Evolutionary conservation across 1,139 yeast species (phyloP).

Genomic region (Magnusiomyces ingens): DNA sequence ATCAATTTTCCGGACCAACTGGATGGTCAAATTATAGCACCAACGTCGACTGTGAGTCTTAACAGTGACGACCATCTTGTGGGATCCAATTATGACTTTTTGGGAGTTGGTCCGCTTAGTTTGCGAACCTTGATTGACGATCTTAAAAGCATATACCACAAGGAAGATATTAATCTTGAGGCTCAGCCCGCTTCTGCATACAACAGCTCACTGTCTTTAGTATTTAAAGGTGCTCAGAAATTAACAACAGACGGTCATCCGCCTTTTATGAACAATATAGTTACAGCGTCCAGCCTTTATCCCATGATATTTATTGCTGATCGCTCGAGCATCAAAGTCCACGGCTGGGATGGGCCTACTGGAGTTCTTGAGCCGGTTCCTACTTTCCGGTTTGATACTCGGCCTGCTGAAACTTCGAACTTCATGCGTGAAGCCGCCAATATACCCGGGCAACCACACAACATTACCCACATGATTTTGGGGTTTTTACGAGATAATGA

Average conservation of each 20-base stretch:
- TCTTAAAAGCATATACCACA: conserved; percentile 1
- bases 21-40: too few relatives aligned
- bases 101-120: background rate
- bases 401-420: conserved; percentile 19
- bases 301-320: conserved; percentile 22
- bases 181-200: conserved; percentile 9
- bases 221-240: conserved; percentile 16
- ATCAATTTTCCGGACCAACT: too few relatives aligned
- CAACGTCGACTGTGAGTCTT: too few relatives aligned
- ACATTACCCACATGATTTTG: conserved; percentile 44
- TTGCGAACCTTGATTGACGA: background rate
- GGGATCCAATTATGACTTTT: too few relatives aligned
- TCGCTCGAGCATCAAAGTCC: conserved; percentile 18
- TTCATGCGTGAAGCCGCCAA: conserved; percentile 24
- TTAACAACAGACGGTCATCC: conserved; percentile 17
- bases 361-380: conserved; percentile 17
- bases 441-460: conserved; percentile 42
- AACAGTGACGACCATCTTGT: too few relatives aligned
- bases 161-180: conserved; percentile 4
- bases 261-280: conserved; percentile 23
- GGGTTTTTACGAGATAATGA: conserved; percentile 21
- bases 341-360: conserved; percentile 19
- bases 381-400: conserved; percentile 16
- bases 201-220: conserved; percentile 15
- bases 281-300: conserved; percentile 18